phyloP scores from a whole-genome alignment of 768 basidiomycete genomes.

The Coprinopsis strossmayeri region DNA sequence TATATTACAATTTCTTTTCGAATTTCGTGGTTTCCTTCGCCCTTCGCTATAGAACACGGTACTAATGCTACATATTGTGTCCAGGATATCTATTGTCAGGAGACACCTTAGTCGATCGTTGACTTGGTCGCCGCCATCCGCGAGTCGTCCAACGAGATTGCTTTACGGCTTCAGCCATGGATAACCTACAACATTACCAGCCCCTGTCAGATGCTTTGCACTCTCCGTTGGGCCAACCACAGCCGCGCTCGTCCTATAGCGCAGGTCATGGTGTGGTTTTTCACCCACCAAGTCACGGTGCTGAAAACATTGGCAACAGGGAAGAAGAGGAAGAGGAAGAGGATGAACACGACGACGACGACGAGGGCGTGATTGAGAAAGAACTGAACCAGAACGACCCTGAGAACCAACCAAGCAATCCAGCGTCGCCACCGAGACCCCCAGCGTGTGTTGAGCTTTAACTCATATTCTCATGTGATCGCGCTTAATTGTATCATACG shows the following conservation, averaged over 20 bases:
- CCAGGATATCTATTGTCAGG: neutral
- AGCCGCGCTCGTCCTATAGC: conserved; percentile 20
- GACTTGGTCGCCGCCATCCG: neutral
- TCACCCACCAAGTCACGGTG: too few relatives aligned
- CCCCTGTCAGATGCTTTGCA: conserved; percentile 75
- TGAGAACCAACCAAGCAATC: conserved; percentile 31
- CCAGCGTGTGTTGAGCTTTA: conserved; percentile 5
- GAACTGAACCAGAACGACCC: conserved; percentile 45
- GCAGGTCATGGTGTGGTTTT: conserved; percentile 12
- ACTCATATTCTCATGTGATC: conserved; percentile 2
- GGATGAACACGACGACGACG: conserved; percentile 67
- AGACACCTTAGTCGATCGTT: neutral
- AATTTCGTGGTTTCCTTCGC: neutral
- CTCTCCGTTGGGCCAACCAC: conserved; percentile 39
- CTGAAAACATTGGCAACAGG: conserved; percentile 13
- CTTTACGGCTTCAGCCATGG: conserved; percentile 25
- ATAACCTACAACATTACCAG: conserved; percentile 77
- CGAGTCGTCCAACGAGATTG: neutral
- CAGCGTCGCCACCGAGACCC: conserved; percentile 26
- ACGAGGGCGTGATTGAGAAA: conserved; percentile 67
- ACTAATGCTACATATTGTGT: neutral
- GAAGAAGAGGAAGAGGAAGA: conserved; percentile 52
- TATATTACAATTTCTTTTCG: neutral
- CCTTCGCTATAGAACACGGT: neutral
- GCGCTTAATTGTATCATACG: neutral